Evolutionary conservation across 2,329 filamentous ascomycete species (phyloP).

Genomic region (Trichophyton simii): DNA sequence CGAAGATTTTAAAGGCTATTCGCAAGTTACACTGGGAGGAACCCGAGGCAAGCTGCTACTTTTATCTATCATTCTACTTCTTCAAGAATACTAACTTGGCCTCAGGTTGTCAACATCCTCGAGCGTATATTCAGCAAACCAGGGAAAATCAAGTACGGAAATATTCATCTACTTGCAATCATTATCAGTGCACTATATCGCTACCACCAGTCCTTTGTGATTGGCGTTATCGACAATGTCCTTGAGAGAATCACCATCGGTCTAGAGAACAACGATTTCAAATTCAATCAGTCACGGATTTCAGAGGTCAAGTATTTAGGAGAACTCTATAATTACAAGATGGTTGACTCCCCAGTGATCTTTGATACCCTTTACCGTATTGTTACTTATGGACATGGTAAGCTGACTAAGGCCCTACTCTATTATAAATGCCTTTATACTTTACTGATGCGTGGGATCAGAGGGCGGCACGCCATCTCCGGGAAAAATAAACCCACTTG

Average conservation of each 20-base stretch:
- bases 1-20: constrained; percentile 86
- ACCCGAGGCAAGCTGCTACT: constrained; percentile 45
- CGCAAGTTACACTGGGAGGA: constrained; percentile 97
- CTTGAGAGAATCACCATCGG: constrained; percentile 80
- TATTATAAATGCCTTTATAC: background rate
- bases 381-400: constrained; percentile 77
- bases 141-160: constrained; percentile 93
- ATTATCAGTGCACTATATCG: constrained; percentile 78
- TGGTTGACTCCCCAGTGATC: constrained; percentile 88
- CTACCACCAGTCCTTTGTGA: constrained; percentile 83
- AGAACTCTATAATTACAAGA: constrained; percentile 93
- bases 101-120: constrained; percentile 56
- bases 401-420: background rate
- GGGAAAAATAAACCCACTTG: constrained; percentile 62
- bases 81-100: constrained; percentile 1
- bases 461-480: constrained; percentile 67
- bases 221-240: constrained; percentile 82
- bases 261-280: constrained; percentile 91
- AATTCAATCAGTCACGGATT: constrained; percentile 87
- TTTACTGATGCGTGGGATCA: constrained; percentile 17
- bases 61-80: background rate
- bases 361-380: constrained; percentile 94
- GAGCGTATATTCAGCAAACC: constrained; percentile 93
- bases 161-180: constrained; percentile 84
- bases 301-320: constrained; percentile 94